phyloP scores from a whole-genome alignment of 768 basidiomycete species.

The Termitomyces bulborhizus region DNA sequence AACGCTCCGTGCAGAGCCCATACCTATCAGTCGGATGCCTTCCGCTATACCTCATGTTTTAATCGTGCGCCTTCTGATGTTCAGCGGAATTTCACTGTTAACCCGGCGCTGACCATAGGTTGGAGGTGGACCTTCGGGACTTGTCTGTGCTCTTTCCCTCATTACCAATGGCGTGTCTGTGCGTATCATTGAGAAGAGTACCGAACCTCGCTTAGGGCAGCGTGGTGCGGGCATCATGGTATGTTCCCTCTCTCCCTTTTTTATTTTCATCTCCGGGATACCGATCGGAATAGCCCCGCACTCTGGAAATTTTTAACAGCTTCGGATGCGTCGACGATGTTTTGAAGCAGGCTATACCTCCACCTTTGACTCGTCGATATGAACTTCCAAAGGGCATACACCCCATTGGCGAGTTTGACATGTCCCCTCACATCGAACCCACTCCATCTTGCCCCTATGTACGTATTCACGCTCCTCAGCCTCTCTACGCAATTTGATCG shows the following conservation, averaged over 20 bases:
- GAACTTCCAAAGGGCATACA: constrained; percentile 24
- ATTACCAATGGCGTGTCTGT: constrained; percentile 40
- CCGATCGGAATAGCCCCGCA: constrained; percentile 29
- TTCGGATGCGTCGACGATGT: constrained; percentile 34
- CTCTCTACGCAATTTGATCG: background rate
- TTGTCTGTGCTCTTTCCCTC: constrained; percentile 35
- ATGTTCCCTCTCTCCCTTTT: background rate
- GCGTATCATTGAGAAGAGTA: constrained; percentile 44
- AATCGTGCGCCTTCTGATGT: constrained; percentile 15
- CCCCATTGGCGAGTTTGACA: constrained; percentile 24
- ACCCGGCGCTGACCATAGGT: constrained; percentile 23
- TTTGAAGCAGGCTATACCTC: constrained; percentile 20
- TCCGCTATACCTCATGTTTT: constrained; percentile 14
- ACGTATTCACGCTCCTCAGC: constrained; percentile 2
- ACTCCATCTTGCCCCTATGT: constrained; percentile 30
- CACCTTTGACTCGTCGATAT: constrained; percentile 27
- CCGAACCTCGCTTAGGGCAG: constrained; percentile 26
- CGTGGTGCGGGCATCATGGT: constrained; percentile 35
- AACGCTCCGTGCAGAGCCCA: background rate
- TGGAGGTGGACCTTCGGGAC: constrained; percentile 41
- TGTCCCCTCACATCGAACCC: constrained; percentile 22
- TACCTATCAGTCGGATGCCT: background rate
- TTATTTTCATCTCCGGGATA: background rate
- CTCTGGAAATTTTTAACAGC: constrained; percentile 36
- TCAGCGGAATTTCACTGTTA: background rate